Percentiles rank a stretch among this genome's conserved stretches.
Conservation (phyloP, 2,329 filamentous ascomycete species). For the Elsinoe arachidis region DNA sequence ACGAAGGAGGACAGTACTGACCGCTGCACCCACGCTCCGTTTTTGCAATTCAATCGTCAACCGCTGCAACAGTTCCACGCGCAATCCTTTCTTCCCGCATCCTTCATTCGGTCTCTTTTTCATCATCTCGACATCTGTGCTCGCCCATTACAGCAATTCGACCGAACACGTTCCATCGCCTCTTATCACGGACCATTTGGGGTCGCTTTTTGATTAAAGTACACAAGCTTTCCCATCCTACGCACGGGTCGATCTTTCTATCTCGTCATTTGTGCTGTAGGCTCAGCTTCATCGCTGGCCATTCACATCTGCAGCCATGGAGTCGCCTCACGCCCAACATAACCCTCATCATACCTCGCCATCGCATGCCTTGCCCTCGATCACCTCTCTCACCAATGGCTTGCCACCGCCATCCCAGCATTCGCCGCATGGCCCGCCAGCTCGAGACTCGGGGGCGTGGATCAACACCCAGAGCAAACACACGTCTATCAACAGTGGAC, state of each 20-base stretch:
- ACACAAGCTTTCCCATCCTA: constrained; percentile 7
- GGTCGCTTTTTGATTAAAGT: not conserved
- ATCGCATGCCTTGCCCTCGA: constrained; percentile 25
- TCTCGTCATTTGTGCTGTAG: constrained; percentile 2
- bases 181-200: constrained; percentile 1
- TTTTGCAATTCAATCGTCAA: constrained; percentile 10
- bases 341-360: constrained; percentile 16
- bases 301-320: constrained; percentile 10
- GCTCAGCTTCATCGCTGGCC: not conserved
- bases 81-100: constrained; percentile 1
- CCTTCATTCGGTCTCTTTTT: not conserved
- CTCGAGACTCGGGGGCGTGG: constrained; percentile 31
- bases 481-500: constrained; percentile 36
- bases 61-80: constrained; percentile 12
- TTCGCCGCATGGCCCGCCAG: constrained; percentile 27
- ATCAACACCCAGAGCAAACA: constrained; percentile 30
- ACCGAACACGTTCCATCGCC: not conserved
- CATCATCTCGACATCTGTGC: not conserved
- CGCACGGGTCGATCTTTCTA: not conserved
- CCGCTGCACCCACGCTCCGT: not conserved
- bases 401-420: constrained; percentile 22
- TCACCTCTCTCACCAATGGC: constrained; percentile 30
- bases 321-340: constrained; percentile 11
- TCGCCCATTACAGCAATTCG: not conserved
- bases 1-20: constrained; percentile 3